Percentiles rank a stretch among this genome's conserved stretches.
These are phyloP conservation scores for Ogataea angusta DNA, from an alignment of 805 yeast species.

Conservation along the genomic window DNA sequence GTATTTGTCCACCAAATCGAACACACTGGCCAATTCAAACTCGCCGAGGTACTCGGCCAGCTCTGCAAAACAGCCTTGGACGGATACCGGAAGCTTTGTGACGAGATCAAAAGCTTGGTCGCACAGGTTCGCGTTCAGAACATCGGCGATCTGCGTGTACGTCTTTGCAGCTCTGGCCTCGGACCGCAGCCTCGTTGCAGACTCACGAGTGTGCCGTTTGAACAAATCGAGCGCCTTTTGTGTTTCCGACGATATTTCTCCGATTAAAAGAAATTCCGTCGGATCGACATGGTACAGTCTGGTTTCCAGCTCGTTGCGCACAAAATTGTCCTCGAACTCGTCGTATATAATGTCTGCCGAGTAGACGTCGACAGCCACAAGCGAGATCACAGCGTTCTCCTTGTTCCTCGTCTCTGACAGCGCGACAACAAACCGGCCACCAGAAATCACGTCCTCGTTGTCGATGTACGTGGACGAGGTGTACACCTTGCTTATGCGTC, in stretches of 20 bases:
- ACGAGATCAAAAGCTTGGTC: slow-evolving; percentile 18
- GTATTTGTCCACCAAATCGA: slow-evolving; percentile 50
- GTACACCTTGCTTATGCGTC: slow-evolving; percentile 68
- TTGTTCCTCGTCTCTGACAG: slow-evolving; percentile 32
- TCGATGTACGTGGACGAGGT: slow-evolving; percentile 84
- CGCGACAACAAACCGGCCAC: slow-evolving; percentile 46
- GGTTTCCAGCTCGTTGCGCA: slow-evolving; percentile 67
- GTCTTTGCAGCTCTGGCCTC: slow-evolving; percentile 5
- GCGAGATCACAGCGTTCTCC: slow-evolving; percentile 28
- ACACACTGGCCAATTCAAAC: slow-evolving; percentile 57
- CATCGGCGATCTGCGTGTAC: slow-evolving; percentile 9
- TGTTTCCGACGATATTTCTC: slow-evolving; percentile 37
- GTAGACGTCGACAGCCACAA: slow-evolving; percentile 65
- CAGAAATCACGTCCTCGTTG: slow-evolving; percentile 17
- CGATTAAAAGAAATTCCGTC: slow-evolving; percentile 59
- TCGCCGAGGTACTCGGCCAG: slow-evolving; percentile 55
- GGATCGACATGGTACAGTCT: slow-evolving; percentile 74
- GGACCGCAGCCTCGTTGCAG: slow-evolving; percentile 10
- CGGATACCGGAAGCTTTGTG: slow-evolving; percentile 8
- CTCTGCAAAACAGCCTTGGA: slow-evolving; percentile 36
- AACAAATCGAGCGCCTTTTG: slow-evolving; percentile 23
- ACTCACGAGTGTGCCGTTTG: slow-evolving; percentile 2
- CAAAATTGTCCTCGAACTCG: slow-evolving; percentile 54
- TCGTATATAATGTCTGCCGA: slow-evolving; percentile 80
- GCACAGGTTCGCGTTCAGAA: slow-evolving; percentile 9